A percentile compares a stretch with the other conserved stretches of the same genome.
Evolutionary conservation across 2,329 filamentous ascomycete species (phyloP).

Genomic region (Penicillium sumatraense): DNA sequence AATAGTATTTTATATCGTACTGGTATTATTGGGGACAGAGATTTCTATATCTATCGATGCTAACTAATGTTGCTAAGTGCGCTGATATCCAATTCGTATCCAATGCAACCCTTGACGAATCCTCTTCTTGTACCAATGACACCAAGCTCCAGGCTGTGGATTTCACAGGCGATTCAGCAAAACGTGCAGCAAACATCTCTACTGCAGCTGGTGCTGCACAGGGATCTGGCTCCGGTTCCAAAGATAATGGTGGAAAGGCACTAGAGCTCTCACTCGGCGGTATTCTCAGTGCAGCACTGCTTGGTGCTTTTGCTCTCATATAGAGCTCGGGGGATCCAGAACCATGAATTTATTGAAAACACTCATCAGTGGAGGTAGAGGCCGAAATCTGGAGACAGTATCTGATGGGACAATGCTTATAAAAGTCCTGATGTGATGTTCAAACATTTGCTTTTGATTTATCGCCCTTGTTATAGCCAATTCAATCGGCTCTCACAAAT

Average conservation of each 20-base stretch:
- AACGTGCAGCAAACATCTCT: constrained; percentile 52
- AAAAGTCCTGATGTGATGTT: too few species aligned
- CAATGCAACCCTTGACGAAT: constrained; percentile 49
- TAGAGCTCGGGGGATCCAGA: constrained; percentile 29
- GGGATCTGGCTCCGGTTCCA: not conserved
- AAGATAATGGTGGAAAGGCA: not conserved
- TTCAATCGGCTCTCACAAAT: too few species aligned
- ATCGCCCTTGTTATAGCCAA: too few species aligned
- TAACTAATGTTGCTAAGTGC: constrained; percentile 57
- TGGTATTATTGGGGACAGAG: constrained; percentile 1
- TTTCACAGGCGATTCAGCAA: constrained; percentile 43
- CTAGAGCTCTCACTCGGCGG: not conserved
- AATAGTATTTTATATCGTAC: not conserved
- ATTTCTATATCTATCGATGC: too few species aligned
- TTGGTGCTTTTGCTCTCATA: not conserved
- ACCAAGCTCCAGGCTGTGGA: constrained; percentile 57
- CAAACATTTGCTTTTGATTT: too few species aligned
- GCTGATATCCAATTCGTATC: constrained; percentile 72
- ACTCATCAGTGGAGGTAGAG: too few species aligned
- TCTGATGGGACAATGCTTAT: too few species aligned
- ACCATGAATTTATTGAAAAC: not conserved
- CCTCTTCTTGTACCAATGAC: constrained; percentile 61
- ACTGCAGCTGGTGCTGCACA: constrained; percentile 36
- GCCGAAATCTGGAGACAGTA: not conserved
- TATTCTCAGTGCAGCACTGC: not conserved